Percentiles rank a stretch among this genome's conserved stretches.
These are phyloP conservation scores for Metarhizium anisopliae DNA, from an alignment of 2,329 filamentous ascomycete species.

Conservation along the genomic window DNA sequence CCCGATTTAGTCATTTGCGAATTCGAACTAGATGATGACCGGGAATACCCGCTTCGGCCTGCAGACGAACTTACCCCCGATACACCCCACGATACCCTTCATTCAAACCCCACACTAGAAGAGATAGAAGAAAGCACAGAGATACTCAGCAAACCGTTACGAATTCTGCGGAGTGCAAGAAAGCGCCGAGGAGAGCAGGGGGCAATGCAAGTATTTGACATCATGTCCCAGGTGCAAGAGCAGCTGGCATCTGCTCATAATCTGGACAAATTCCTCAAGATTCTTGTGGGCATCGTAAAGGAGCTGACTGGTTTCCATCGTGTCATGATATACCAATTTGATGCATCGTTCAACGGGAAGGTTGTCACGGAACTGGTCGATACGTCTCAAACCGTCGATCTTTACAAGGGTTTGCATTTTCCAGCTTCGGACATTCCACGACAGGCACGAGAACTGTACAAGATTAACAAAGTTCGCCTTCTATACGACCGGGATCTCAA, in stretches of 20 bases:
- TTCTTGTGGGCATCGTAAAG: slow-evolving; percentile 77
- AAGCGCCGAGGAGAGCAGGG: slow-evolving; percentile 70
- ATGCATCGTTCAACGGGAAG: slow-evolving; percentile 70
- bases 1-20: slow-evolving; percentile 74
- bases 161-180: slow-evolving; percentile 65
- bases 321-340: slow-evolving; percentile 91
- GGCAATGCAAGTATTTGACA: slow-evolving; percentile 84
- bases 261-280: slow-evolving; percentile 67
- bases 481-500: slow-evolving; percentile 77
- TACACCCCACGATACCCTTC: slow-evolving; percentile 63
- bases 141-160: slow-evolving; percentile 65
- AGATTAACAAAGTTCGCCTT: slow-evolving; percentile 79
- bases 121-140: slow-evolving; percentile 70
- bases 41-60: slow-evolving; percentile 57
- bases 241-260: slow-evolving; percentile 66
- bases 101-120: slow-evolving; percentile 62
- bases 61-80: slow-evolving; percentile 50
- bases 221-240: slow-evolving; percentile 86
- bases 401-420: slow-evolving; percentile 83
- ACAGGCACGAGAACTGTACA: slow-evolving; percentile 83
- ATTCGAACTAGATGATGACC: slow-evolving; percentile 77
- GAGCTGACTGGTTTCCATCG: slow-evolving; percentile 86
- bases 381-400: slow-evolving; percentile 65
- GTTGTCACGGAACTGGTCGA: slow-evolving; percentile 85
- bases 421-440: slow-evolving; percentile 80